phyloP scores from a whole-genome alignment of 768 basidiomycete species.

The Collybiopsis confluens region DNA sequence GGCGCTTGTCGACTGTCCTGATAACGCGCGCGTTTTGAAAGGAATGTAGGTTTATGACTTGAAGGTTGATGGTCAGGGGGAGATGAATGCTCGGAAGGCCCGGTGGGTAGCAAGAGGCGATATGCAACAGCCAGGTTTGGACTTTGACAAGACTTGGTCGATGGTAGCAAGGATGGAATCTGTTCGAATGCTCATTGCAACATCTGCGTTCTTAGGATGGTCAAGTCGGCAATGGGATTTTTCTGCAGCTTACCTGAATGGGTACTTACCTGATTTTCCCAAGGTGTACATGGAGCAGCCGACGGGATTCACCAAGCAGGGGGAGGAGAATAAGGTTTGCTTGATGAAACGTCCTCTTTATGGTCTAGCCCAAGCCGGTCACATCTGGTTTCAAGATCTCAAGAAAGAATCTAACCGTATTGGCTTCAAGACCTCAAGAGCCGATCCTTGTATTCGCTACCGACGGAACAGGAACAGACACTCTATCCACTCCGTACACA shows the following conservation, averaged over 20 bases:
- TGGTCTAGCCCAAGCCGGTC: constrained; percentile 3
- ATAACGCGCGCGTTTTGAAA: not conserved
- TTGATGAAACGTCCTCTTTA: not conserved
- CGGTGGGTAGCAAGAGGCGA: constrained; percentile 11
- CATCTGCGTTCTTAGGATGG: not conserved
- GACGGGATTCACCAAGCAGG: constrained; percentile 11
- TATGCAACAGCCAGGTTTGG: constrained; percentile 23
- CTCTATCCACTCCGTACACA: not conserved
- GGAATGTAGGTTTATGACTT: constrained; percentile 21
- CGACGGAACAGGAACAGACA: not conserved
- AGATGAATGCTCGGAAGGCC: constrained; percentile 19
- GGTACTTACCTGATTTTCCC: constrained; percentile 9
- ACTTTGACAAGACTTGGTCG: constrained; percentile 14
- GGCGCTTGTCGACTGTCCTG: not conserved
- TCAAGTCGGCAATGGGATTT: constrained; percentile 11
- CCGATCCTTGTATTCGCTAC: not conserved
- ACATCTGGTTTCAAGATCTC: constrained; percentile 1
- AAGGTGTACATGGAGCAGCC: constrained; percentile 17
- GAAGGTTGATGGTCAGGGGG: constrained; percentile 23
- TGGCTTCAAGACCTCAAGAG: not conserved
- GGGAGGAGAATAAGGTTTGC: constrained; percentile 5
- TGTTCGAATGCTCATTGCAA: constrained; percentile 13
- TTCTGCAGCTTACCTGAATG: constrained; percentile 17
- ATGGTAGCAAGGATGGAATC: constrained; percentile 11
- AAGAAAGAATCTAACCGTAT: not conserved